Percentiles rank a stretch among this genome's conserved stretches.
Evolutionary conservation across 2,329 filamentous ascomycete genomes (phyloP).

Genomic region (Fusarium oligoseptatum): DNA sequence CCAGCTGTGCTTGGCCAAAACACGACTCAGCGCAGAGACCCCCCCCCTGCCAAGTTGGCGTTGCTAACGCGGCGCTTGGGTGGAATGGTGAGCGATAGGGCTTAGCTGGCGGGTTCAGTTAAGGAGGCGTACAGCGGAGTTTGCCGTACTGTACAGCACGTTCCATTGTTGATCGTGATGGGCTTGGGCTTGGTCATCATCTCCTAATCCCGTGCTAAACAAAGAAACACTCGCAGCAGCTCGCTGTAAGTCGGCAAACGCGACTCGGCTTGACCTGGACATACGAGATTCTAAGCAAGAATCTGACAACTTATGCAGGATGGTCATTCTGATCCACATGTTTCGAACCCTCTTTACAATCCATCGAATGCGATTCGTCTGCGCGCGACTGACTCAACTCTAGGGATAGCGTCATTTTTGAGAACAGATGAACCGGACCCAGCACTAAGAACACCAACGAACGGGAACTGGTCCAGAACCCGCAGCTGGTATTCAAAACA

Average conservation of each 20-base stretch:
- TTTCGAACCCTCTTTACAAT: slow-evolving; percentile 7
- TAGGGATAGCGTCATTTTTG: background rate
- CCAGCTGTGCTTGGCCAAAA: slow-evolving; percentile 3
- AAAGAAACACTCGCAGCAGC: background rate
- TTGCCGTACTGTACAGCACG: slow-evolving; percentile 8
- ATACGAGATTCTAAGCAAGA: background rate
- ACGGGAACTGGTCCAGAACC: background rate
- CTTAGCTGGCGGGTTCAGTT: slow-evolving; percentile 25
- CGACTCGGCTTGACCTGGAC: background rate
- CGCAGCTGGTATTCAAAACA: background rate
- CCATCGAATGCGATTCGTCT: background rate
- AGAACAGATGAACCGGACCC: background rate
- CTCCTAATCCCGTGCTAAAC: slow-evolving; percentile 17
- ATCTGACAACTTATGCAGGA: slow-evolving; percentile 6
- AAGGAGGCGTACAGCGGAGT: background rate
- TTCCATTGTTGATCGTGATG: background rate
- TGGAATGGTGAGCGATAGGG: slow-evolving; percentile 26
- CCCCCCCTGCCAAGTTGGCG: background rate
- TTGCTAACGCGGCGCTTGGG: slow-evolving; percentile 2
- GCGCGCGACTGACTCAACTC: background rate
- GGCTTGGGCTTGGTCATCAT: slow-evolving; percentile 34
- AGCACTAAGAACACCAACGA: background rate
- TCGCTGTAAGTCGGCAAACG: background rate
- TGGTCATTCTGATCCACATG: background rate
- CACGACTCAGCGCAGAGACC: slow-evolving; percentile 27